Evolutionary conservation across 306 rosid species (phyloP), one percentile per base, ranked within the genome.

Genomic region (Canavalia ensiformis): DNA sequence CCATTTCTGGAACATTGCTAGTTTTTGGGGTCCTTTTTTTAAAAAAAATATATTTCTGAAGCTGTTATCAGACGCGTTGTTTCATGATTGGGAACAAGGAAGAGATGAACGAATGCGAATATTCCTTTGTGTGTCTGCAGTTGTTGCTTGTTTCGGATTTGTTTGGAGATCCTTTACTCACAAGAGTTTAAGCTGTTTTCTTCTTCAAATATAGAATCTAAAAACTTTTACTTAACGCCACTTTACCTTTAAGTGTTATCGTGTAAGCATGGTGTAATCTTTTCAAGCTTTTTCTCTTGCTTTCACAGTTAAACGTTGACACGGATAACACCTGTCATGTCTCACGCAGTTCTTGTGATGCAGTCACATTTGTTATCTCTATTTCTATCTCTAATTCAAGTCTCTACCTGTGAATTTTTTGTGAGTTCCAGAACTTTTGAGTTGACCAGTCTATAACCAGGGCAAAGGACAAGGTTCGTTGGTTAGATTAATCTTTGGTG

Each of bases 261-360:
- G 70, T 72, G 79, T 49, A 76, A 71, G 83, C 82, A 83, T 86
- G 73, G 74, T 80, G 75, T 39, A 46, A 76, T 37, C 66, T 80
- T 78, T 83, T 88, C 76, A 80, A 63, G 39, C 68, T 63, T 78
- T 74, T 68, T 82, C 83, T 84, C 78, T 72, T 81, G 77, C 68
- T 74, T 80, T 79, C 82, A 68, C 86, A 71, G 72, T 59, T 75
- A 70, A 74, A 66, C 52, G 74, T 72, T 89, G 88, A 79, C 74
- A 75, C 78, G 62, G 85, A 52, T 88, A 81, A 56, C 85, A 84
- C 83, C 72, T 83, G 92, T 84, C 89, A 84, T 75, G 67, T 74
- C 85, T 91, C 98, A 90, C 67, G 89, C 89, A 58, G 59, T 89
- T 77, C 98, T 74, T 87, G 99, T 93, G 98, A 93, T 78, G 49